A percentile compares a stretch with the other conserved stretches of the same genome.
Evolutionary conservation across 139 green algal species (phyloP).

Genomic region (Monoraphidium neglectum): DNA sequence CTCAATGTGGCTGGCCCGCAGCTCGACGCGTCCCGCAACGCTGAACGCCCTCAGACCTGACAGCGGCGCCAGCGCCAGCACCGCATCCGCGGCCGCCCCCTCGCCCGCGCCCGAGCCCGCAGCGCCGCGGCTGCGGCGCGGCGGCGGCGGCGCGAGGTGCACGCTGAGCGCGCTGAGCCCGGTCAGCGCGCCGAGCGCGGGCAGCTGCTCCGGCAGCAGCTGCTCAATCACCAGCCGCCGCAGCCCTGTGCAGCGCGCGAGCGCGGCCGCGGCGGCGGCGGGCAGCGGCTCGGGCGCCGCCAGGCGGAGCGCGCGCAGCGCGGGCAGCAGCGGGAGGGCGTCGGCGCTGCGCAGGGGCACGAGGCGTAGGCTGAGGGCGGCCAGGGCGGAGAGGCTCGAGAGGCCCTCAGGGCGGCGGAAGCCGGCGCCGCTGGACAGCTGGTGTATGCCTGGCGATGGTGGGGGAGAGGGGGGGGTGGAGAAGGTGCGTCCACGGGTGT

Average conservation of each 20-base stretch:
- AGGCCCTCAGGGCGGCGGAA: conserved; percentile 11
- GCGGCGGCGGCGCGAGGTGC: too few species aligned
- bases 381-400: background rate
- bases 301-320: conserved; percentile 1
- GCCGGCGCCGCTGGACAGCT: conserved; percentile 10
- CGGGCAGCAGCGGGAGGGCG: background rate
- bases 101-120: too few species aligned
- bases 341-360: conserved; percentile 3
- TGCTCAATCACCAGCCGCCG: background rate
- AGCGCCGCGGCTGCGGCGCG: too few species aligned
- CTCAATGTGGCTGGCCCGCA: background rate
- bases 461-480: too few species aligned
- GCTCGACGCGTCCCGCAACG: conserved; percentile 17
- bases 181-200: conserved; percentile 8
- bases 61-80: too few species aligned
- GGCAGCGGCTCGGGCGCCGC: conserved; percentile 7
- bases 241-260: conserved; percentile 9
- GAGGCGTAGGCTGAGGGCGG: background rate
- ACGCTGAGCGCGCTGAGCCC: too few species aligned
- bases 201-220: conserved; percentile 10
- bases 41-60: background rate
- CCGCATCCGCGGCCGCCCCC: too few species aligned
- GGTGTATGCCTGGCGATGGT: conserved; percentile 1
- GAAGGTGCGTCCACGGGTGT: too few species aligned
- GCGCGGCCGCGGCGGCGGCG: background rate